Evolutionary conservation across 2,329 filamentous ascomycete species (phyloP).

Genomic region (Fusarium fujikuroi): DNA sequence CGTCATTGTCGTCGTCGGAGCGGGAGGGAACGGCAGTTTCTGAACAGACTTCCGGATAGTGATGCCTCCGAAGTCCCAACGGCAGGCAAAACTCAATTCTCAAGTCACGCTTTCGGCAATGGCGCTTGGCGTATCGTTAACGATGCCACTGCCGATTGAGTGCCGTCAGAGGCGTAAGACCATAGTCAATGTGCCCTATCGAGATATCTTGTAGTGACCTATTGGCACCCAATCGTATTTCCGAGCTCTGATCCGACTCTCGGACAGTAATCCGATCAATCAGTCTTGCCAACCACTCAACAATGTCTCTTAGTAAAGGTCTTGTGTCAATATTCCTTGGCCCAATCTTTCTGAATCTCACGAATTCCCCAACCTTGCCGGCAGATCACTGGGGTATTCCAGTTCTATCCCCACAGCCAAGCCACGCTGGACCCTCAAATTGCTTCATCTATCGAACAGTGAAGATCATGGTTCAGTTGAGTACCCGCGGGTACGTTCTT

Average conservation of each 20-base stretch:
- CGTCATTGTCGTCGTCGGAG: background rate
- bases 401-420: background rate
- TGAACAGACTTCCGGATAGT: background rate
- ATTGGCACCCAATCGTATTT: background rate
- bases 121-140: background rate
- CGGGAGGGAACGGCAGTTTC: background rate
- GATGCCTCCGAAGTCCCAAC: background rate
- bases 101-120: background rate
- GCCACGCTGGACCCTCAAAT: background rate
- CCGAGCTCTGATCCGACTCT: background rate
- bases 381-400: background rate
- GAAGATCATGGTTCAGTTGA: conserved; percentile 1
- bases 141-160: too few species aligned
- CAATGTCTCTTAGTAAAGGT: background rate
- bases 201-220: background rate
- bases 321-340: background rate
- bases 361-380: background rate
- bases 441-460: background rate
- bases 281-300: background rate
- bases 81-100: background rate
- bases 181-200: background rate
- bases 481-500: background rate
- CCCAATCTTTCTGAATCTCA: background rate
- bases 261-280: background rate
- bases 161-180: background rate